phyloP scores from a whole-genome alignment of 2,329 filamentous ascomycete species.

The Trichoderma sp. region DNA sequence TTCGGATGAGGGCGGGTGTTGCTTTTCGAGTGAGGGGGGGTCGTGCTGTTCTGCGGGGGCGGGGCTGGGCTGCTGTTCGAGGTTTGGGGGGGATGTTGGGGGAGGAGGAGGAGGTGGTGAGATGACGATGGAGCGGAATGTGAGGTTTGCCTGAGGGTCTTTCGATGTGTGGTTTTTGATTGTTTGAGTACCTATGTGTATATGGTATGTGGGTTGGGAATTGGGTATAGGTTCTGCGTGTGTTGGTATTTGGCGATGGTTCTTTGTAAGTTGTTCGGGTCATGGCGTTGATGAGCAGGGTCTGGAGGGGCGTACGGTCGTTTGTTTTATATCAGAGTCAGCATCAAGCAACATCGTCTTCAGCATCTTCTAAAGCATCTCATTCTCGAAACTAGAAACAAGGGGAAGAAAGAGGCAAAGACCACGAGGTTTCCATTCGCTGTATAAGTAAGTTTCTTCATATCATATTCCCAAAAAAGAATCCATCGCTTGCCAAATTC shows the following conservation, averaged over 20 bases:
- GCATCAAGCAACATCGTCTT: neutral
- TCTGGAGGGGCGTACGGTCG: too few relatives aligned
- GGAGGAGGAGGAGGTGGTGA: neutral
- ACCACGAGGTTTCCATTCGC: neutral
- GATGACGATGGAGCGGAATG: neutral
- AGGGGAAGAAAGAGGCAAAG: too few relatives aligned
- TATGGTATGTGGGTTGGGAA: neutral
- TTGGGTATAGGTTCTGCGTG: neutral
- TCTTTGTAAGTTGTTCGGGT: too few relatives aligned
- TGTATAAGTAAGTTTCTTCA: neutral
- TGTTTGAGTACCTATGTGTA: neutral
- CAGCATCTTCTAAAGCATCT: neutral
- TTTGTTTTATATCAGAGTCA: neutral
- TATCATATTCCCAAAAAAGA: neutral
- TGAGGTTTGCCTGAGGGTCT: neutral
- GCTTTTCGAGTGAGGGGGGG: constrained; percentile 25
- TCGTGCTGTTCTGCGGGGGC: constrained; percentile 7
- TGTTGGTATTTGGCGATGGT: neutral
- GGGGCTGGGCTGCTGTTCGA: neutral
- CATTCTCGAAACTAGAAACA: neutral
- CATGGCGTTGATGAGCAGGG: too few relatives aligned
- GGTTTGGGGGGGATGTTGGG: neutral
- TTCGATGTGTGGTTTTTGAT: neutral
- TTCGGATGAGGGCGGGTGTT: constrained; percentile 27
- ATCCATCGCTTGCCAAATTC: constrained; percentile 5